Base-by-base conservation (phyloP, 441 rosid genomes). In the Jatropha podagrica region DNA sequence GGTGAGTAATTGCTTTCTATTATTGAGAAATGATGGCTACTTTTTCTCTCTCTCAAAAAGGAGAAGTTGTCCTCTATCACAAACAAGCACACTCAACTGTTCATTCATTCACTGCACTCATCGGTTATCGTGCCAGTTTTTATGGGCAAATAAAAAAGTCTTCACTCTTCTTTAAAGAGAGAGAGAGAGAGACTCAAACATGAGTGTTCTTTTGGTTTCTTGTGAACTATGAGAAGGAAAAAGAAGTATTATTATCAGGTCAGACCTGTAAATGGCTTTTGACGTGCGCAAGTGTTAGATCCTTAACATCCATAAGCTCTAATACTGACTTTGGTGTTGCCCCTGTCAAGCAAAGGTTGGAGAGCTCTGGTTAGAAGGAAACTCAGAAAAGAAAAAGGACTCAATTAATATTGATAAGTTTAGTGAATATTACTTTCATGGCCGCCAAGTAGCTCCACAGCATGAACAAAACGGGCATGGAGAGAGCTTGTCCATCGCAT, bases 401-500 rank as follows among this genome's bases (percentile, higher is more conserved):
- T 32, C 32, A 32, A 32, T 32, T 32, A 32, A 32, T 32, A 32
- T 32, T 32, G 32, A 32, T 32, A 2, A 32, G 32, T 32, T 32
- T 32, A 32, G 32, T 32, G 32, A 48, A 56, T 1, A n/a, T 6
- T 89, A 91, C 96, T 88, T 90, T 92, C 97, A 83, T 92, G 97
- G 85, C 97, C 97, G 51, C 97, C 97, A 38, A 92, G 88, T 56
- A 89, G 91, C 84, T 92, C 92, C 23, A 92, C 97, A n/a, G 97
- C 94, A 74, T 88, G 97, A 76, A 92, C 92, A 65, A 92, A 92
- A 46, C 92, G 88, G 38, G 95, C 85, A 68, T 92, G 97, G 60
- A 92, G 97, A 67, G 91, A 86, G 79, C 91, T 90, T 0, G 97
- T 92, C 97, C 97, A 92, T 32, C 95, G 85, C 97, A 90, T 92